Conservation (phyloP, 805 yeast genomes). For the Saturnispora saitoi region DNA sequence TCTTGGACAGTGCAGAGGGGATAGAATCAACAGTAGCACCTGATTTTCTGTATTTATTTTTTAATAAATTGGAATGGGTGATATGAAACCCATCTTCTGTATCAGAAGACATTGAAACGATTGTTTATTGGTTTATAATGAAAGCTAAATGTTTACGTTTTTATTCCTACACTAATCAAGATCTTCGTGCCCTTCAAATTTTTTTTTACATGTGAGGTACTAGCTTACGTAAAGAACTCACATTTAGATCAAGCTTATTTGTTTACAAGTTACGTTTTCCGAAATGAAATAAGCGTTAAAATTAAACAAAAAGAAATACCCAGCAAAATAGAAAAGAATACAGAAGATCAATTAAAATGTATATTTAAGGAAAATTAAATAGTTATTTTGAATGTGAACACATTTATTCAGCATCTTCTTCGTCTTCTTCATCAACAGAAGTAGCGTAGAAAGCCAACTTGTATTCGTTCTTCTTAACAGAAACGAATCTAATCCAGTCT, state of each 20-base stretch:
- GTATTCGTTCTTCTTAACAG: conserved; percentile 92
- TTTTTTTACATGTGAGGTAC: not conserved
- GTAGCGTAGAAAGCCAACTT: conserved; percentile 98
- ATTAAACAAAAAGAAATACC: not conserved
- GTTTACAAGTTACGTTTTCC: not conserved
- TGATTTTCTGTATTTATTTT: not conserved
- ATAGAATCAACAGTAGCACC: conserved; percentile 1
- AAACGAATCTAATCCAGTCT: conserved; percentile 99
- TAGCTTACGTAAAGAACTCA: not conserved
- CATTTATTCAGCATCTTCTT: conserved; percentile 65
- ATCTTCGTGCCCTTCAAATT: not conserved
- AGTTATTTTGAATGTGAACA: conserved; percentile 5
- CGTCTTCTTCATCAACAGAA: conserved; percentile 87
- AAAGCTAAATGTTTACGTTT: not conserved
- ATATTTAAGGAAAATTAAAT: not conserved
- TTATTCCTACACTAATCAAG: not conserved
- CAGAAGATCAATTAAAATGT: conserved; percentile 7
- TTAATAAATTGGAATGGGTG: not conserved
- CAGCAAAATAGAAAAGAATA: conserved; percentile 2
- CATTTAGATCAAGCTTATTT: not conserved
- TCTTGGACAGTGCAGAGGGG: not conserved
- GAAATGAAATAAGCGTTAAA: not conserved
- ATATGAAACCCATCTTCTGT: conserved; percentile 1
- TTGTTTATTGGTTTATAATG: not conserved
- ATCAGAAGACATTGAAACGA: conserved; percentile 2